Conservation (phyloP, 2,329 filamentous ascomycete species). For the Ascochyta fabae region DNA sequence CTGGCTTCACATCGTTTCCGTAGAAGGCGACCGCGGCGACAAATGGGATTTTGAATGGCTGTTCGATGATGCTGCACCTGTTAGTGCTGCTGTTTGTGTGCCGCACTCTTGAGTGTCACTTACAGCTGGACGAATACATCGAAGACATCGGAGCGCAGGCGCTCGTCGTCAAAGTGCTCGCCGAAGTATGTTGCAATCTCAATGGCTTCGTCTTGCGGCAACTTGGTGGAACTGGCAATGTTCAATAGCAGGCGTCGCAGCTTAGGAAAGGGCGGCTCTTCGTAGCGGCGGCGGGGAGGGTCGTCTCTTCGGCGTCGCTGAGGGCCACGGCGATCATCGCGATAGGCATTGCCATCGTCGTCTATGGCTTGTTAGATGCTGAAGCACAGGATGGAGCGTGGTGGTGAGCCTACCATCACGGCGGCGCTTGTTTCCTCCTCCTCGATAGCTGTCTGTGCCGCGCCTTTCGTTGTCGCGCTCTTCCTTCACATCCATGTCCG, state of each 20-base stretch:
- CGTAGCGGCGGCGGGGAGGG: slow-evolving; percentile 42
- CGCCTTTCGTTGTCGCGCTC: slow-evolving; percentile 38
- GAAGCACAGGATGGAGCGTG: not conserved
- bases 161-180: slow-evolving; percentile 79
- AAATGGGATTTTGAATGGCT: slow-evolving; percentile 98
- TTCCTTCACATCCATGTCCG: slow-evolving; percentile 39
- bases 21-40: slow-evolving; percentile 82
- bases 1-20: slow-evolving; percentile 77
- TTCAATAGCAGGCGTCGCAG: slow-evolving; percentile 45
- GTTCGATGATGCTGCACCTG: slow-evolving; percentile 70
- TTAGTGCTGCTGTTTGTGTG: slow-evolving; percentile 18
- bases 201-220: slow-evolving; percentile 47
- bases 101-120: slow-evolving; percentile 27
- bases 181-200: slow-evolving; percentile 67
- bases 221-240: slow-evolving; percentile 47
- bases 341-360: slow-evolving; percentile 36
- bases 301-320: slow-evolving; percentile 42
- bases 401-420: slow-evolving; percentile 36
- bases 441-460: slow-evolving; percentile 33
- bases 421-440: slow-evolving; percentile 40
- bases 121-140: slow-evolving; percentile 77
- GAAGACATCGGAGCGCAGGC: slow-evolving; percentile 75
- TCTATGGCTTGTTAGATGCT: slow-evolving; percentile 24
- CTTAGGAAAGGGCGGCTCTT: slow-evolving; percentile 45
- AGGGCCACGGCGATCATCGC: slow-evolving; percentile 40